Base-by-base conservation (phyloP, 208 protist species). In the Leishmania aethiopica region DNA sequence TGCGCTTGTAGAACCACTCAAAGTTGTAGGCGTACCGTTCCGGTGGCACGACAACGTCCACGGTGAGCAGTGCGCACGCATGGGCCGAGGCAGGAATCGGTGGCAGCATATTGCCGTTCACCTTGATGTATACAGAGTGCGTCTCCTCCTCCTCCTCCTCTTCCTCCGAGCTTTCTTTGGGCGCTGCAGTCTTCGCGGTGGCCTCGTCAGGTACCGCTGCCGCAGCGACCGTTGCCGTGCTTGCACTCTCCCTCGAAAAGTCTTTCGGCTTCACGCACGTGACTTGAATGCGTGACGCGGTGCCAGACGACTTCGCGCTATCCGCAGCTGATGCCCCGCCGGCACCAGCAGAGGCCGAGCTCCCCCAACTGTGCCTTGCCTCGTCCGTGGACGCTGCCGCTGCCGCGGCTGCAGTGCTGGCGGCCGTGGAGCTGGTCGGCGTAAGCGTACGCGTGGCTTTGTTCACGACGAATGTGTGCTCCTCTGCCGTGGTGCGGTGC, bases 1-100 rank as follows among this genome's bases (percentile, higher is more conserved):
- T 88, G 62, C 94, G 92, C 70, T 92, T 87, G 86, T 97, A 97
- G 83, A 90, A 97, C 90, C 91, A 97, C 47, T 97, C 92, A 79
- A 93, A 97, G 72, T 86, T 82, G 69, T 66, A 78, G 35, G 79
- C 73, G 74, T 92, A 94, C 37, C 94, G 92, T 51, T 88, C 86
- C 28, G 94, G 94, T 22, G 94, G 94, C 10, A 92, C 88, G 19
- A 94, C 91, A 28, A 96, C 92, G 70, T 95, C 92, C n/a, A 97
- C 62, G 28, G 86, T 85, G 6, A 94, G 82, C 60, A 95, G 42
- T 22, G 85, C 94, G 69, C 85, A 90, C 17, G 94, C 94, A 19
- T 81, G 78, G 0, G 94, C 94, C 28, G 83, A 74, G 32, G 85
- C 84, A 40, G 92, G 92, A 47, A 96, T 91, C 8, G 84, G 77